These are phyloP conservation scores for Fusarium sp. DNA, from an alignment of 2,329 filamentous ascomycete genomes.

Conservation along the genomic window DNA sequence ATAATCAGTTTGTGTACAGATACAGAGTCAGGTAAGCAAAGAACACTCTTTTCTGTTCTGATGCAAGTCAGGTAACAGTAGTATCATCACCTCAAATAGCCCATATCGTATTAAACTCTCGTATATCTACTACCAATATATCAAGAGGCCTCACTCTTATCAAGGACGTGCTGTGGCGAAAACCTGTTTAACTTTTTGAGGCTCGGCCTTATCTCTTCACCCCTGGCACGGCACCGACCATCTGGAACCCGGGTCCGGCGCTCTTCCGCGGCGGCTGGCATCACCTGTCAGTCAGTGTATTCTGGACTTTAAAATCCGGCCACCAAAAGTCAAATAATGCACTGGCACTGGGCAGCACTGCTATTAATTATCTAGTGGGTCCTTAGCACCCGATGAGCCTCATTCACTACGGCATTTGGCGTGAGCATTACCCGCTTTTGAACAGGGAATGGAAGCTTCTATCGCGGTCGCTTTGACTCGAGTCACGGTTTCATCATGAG, in stretches of 20 bases:
- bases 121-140: no score
- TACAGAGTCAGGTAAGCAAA: background rate
- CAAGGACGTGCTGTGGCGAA: slow-evolving; percentile 17
- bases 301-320: slow-evolving; percentile 18
- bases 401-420: slow-evolving; percentile 40
- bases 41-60: background rate
- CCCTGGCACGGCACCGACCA: slow-evolving; percentile 29
- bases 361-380: background rate
- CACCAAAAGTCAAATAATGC: background rate
- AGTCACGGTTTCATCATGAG: slow-evolving; percentile 42
- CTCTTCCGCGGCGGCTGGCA: slow-evolving; percentile 31
- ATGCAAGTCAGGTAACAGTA: background rate
- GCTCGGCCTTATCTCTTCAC: slow-evolving; percentile 44
- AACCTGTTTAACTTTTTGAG: slow-evolving; percentile 34
- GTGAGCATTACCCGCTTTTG: slow-evolving; percentile 34
- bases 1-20: no score
- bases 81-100: background rate
- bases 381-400: slow-evolving; percentile 32
- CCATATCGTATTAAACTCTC: background rate
- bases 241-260: slow-evolving; percentile 35
- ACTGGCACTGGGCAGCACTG: background rate
- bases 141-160: slow-evolving; percentile 31
- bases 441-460: slow-evolving; percentile 26
- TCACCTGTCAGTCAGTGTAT: slow-evolving; percentile 34
- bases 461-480: slow-evolving; percentile 11